Evolutionary conservation across 495 filamentous ascomycete species (phyloP).

Genomic region (Podospora anserina): DNA sequence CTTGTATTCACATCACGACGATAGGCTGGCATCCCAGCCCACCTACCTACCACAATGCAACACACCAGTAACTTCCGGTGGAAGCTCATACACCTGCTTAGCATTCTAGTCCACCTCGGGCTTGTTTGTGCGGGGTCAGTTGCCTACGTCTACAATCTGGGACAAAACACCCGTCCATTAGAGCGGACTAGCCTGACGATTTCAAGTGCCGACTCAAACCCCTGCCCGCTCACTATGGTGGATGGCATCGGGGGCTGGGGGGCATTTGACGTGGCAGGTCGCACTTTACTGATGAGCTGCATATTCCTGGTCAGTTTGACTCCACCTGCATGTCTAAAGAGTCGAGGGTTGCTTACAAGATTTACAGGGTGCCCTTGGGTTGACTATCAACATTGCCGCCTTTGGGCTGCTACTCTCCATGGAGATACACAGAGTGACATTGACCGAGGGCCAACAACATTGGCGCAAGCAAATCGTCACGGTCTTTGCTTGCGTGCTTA

Average conservation of each 20-base stretch:
- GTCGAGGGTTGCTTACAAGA: neutral
- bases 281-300: slow-evolving; percentile 19
- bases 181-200: slow-evolving; percentile 7
- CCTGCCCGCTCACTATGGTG: slow-evolving; percentile 6
- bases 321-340: neutral
- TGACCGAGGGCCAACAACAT: slow-evolving; percentile 34
- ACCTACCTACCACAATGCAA: slow-evolving; percentile 24
- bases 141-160: slow-evolving; percentile 25
- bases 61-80: slow-evolving; percentile 29
- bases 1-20: neutral
- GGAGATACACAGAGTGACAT: slow-evolving; percentile 21
- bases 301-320: slow-evolving; percentile 22
- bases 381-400: slow-evolving; percentile 24
- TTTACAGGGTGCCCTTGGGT: slow-evolving; percentile 26
- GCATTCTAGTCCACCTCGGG: slow-evolving; percentile 28
- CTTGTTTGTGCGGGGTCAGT: slow-evolving; percentile 22
- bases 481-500: slow-evolving; percentile 28
- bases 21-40: neutral
- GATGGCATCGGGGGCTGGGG: neutral
- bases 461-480: slow-evolving; percentile 32
- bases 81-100: slow-evolving; percentile 29
- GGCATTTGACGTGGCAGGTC: slow-evolving; percentile 14
- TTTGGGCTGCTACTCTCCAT: slow-evolving; percentile 24
- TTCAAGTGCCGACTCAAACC: neutral
- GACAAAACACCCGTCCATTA: neutral